phyloP scores from a whole-genome alignment of 345 rosid species.

The Hevea brasiliensis region DNA sequence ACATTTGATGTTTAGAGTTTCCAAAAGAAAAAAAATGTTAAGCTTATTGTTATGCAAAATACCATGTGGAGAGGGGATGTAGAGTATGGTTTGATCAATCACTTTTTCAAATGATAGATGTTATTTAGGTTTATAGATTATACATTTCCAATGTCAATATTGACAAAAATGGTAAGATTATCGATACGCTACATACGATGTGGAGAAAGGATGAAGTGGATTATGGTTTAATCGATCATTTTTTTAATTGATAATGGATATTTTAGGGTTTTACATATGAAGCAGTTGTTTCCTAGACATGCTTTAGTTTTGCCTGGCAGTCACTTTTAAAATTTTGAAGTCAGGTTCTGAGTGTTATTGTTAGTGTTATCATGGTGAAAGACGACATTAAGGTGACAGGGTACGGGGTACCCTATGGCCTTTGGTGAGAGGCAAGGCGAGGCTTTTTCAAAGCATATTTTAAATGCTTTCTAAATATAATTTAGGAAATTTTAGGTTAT shows the following conservation, averaged over 20 bases:
- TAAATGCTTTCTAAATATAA: too few relatives aligned
- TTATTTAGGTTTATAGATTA: too few relatives aligned
- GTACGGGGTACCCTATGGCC: too few relatives aligned
- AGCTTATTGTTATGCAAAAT: background rate
- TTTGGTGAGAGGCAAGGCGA: too few relatives aligned
- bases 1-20: background rate
- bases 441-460: too few relatives aligned
- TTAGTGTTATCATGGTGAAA: too few relatives aligned
- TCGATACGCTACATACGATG: background rate
- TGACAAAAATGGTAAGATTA: too few relatives aligned
- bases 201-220: background rate
- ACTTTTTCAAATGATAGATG: background rate
- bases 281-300: background rate
- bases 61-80: background rate
- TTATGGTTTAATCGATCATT: background rate
- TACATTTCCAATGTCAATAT: background rate
- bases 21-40: too few relatives aligned
- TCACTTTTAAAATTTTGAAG: background rate
- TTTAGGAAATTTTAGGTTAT: too few relatives aligned
- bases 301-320: background rate
- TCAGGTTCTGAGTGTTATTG: background rate
- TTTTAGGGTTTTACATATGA: background rate
- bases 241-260: background rate
- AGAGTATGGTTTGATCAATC: background rate
- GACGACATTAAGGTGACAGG: too few relatives aligned